A percentile compares a stretch with the other conserved stretches of the same genome.
phyloP scores from a whole-genome alignment of 257 asterid genomes.

The Solanum verrucosum region DNA sequence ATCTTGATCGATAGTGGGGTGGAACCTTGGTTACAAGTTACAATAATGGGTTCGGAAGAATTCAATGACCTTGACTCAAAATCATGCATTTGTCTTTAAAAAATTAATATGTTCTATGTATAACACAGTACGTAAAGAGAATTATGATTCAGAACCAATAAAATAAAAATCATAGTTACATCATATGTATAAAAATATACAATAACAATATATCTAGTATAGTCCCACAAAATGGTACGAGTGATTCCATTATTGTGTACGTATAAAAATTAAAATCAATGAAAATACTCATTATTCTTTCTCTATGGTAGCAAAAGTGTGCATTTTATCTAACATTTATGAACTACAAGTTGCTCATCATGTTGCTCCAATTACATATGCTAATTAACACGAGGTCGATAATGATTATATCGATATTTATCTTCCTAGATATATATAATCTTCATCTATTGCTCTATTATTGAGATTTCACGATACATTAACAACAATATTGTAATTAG shows the following conservation, averaged over 20 bases:
- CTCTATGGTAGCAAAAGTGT: not conserved
- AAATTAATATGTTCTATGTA: no score
- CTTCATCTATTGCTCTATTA: not conserved
- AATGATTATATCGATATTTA: not conserved
- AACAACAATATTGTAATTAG: not conserved
- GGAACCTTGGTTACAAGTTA: not conserved
- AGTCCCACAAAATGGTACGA: fast-evolving
- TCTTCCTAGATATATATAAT: not conserved
- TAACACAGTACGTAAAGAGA: not conserved
- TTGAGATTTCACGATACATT: not conserved
- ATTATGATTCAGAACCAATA: not conserved
- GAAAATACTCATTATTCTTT: not conserved
- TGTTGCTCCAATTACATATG: not conserved
- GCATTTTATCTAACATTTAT: not conserved
- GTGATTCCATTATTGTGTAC: not conserved
- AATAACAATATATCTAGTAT: not conserved
- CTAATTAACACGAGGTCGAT: not conserved
- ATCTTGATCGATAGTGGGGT: not conserved
- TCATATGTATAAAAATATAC: not conserved
- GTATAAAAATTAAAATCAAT: not conserved
- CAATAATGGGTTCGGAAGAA: not conserved
- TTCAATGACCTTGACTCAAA: not conserved
- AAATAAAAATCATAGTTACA: not conserved
- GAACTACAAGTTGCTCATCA: not conserved
- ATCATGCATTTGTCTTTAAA: not conserved